These are phyloP conservation scores for Ceratocystis cubensis DNA, from an alignment of 2,329 filamentous ascomycete genomes.

Conservation along the genomic window DNA sequence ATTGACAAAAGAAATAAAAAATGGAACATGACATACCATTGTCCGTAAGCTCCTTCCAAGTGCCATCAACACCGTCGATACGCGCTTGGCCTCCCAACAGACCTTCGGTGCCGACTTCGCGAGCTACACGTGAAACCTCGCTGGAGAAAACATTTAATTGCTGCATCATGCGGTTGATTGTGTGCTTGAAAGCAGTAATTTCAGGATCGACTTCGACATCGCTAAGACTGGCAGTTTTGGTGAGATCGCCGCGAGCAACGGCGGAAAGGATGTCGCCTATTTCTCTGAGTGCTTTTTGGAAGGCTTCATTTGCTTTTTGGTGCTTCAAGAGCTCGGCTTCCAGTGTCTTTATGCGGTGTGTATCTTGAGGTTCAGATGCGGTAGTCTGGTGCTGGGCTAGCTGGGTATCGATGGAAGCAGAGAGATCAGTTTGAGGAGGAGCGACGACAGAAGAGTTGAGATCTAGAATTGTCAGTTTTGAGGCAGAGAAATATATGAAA, in stretches of 20 bases:
- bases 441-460: slow-evolving; percentile 78
- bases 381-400: slow-evolving; percentile 60
- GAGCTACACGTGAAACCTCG: slow-evolving; percentile 86
- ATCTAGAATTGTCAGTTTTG: slow-evolving; percentile 71
- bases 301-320: slow-evolving; percentile 94
- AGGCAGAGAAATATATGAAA: slow-evolving; percentile 41
- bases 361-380: slow-evolving; percentile 73
- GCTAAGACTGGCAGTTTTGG: slow-evolving; percentile 93
- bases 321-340: slow-evolving; percentile 94
- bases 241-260: slow-evolving; percentile 86
- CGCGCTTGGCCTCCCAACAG: slow-evolving; percentile 86
- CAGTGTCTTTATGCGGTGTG: slow-evolving; percentile 69
- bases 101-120: slow-evolving; percentile 92
- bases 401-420: slow-evolving; percentile 74
- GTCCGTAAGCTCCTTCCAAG: slow-evolving; percentile 93
- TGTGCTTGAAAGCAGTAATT: slow-evolving; percentile 94
- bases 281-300: slow-evolving; percentile 91
- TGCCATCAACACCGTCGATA: slow-evolving; percentile 87
- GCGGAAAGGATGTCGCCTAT: slow-evolving; percentile 96
- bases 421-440: slow-evolving; percentile 72
- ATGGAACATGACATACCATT: slow-evolving; percentile 43
- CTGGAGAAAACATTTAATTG: slow-evolving; percentile 93
- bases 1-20: not conserved
- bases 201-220: slow-evolving; percentile 95
- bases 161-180: slow-evolving; percentile 99